phyloP scores from a whole-genome alignment of 1,139 yeast species.

The Hansenula lynferdii region DNA sequence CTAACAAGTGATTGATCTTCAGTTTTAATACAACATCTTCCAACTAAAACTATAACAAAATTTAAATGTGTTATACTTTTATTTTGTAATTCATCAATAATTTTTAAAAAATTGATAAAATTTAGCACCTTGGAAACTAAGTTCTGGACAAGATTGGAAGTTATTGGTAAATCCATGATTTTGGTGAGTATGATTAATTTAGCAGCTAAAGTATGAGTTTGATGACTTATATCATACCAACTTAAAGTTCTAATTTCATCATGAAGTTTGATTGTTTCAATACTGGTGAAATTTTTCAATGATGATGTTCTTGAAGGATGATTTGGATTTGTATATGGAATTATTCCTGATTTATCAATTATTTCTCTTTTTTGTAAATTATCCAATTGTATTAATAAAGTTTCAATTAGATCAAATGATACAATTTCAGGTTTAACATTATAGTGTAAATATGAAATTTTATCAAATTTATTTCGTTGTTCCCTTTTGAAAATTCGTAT shows the following conservation, averaged over 20 bases:
- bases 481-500: constrained; percentile 29
- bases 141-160: constrained; percentile 47
- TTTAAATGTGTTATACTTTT: constrained; percentile 37
- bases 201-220: constrained; percentile 46
- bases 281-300: constrained; percentile 19
- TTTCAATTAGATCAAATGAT: constrained; percentile 11
- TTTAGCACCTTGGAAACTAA: constrained; percentile 41
- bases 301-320: constrained; percentile 28
- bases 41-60: constrained; percentile 62
- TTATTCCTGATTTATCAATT: constrained; percentile 34
- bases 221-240: constrained; percentile 68
- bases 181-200: constrained; percentile 40
- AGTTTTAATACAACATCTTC: constrained; percentile 43
- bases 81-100: constrained; percentile 27
- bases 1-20: constrained; percentile 40
- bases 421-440: constrained; percentile 9
- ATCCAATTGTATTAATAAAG: constrained; percentile 10
- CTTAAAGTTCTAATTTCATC: constrained; percentile 37
- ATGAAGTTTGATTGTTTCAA: constrained; percentile 26
- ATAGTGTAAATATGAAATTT: constrained; percentile 12
- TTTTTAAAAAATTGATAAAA: constrained; percentile 33
- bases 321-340: constrained; percentile 31
- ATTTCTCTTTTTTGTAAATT: constrained; percentile 30
- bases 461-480: constrained; percentile 17
- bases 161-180: constrained; percentile 41